phyloP scores from a whole-genome alignment of 192 early-diverging fungal genomes.

The Gryganskiella cystojenkinii region DNA sequence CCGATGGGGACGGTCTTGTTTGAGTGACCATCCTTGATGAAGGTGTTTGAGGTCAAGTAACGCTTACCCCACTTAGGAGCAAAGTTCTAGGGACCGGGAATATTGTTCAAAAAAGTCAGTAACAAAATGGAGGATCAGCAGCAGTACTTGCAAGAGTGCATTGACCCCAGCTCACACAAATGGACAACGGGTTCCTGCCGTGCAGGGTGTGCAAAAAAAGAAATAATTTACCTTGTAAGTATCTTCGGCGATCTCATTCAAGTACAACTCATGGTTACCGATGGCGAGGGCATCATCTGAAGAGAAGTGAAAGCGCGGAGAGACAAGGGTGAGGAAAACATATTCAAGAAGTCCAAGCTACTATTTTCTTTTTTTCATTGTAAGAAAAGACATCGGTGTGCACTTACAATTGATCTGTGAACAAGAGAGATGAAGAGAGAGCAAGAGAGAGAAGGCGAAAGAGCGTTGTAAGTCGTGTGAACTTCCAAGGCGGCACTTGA shows the following conservation, averaged over 20 bases:
- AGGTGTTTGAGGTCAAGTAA: constrained; percentile 48
- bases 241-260: constrained; percentile 30
- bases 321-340: constrained; percentile 23
- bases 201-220: no score
- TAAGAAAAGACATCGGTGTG: constrained; percentile 17
- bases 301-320: not conserved
- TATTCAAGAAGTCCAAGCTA: not conserved
- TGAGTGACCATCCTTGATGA: constrained; percentile 35
- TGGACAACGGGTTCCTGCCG: no score
- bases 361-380: not conserved
- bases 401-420: constrained; percentile 26
- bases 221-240: constrained; percentile 15
- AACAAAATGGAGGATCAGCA: constrained; percentile 56
- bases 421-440: not conserved
- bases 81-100: constrained; percentile 14
- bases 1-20: constrained; percentile 60
- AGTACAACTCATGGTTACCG: constrained; percentile 48
- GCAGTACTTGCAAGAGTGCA: no score
- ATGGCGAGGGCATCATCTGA: constrained; percentile 38
- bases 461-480: no score
- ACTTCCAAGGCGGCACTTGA: not conserved
- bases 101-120: constrained; percentile 32
- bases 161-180: no score
- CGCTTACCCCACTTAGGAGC: constrained; percentile 44
- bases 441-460: not conserved